Evolutionary conservation across 2,329 filamentous ascomycete species (phyloP).

Genomic region (Magnaporthiopsis poae): DNA sequence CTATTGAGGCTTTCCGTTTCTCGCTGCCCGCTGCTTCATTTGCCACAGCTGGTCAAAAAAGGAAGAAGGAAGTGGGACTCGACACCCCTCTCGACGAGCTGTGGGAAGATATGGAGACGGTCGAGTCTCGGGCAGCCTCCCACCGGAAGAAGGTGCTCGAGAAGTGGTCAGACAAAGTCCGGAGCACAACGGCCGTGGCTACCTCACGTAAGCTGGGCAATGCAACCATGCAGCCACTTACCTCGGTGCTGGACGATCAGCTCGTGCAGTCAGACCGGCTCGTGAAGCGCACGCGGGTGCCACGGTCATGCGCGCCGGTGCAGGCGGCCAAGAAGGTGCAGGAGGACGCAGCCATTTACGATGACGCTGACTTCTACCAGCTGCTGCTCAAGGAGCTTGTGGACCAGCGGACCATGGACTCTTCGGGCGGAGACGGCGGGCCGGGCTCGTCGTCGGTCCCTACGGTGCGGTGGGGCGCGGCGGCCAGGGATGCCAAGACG

Average conservation of each 20-base stretch:
- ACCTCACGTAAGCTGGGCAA: conserved; percentile 44
- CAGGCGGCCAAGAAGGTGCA: conserved; percentile 50
- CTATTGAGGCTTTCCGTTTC: conserved; percentile 60
- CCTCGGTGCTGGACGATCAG: conserved; percentile 59
- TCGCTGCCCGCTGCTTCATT: conserved; percentile 42
- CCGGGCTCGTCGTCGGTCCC: conserved; percentile 25
- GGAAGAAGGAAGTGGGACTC: conserved; percentile 34
- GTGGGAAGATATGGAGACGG: conserved; percentile 59
- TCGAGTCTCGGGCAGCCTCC: conserved; percentile 50
- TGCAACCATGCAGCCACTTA: conserved; percentile 48
- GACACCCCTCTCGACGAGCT: conserved; percentile 46
- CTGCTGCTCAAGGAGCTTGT: conserved; percentile 85
- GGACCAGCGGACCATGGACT: conserved; percentile 71
- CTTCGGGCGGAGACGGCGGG: conserved; percentile 22
- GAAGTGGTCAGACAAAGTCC: conserved; percentile 81
- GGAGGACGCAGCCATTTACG: conserved; percentile 62
- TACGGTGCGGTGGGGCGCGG: conserved; percentile 50
- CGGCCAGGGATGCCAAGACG: conserved; percentile 66
- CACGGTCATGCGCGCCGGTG: conserved; percentile 65
- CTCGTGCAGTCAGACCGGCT: conserved; percentile 57
- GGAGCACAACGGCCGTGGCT: conserved; percentile 46
- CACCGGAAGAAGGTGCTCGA: conserved; percentile 66
- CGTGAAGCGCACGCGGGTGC: conserved; percentile 57
- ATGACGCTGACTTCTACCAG: conserved; percentile 93
- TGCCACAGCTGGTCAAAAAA: conserved; percentile 48